Evolutionary conservation across 768 basidiomycete species (phyloP).

Genomic region (Panaeolus cyanescens): DNA sequence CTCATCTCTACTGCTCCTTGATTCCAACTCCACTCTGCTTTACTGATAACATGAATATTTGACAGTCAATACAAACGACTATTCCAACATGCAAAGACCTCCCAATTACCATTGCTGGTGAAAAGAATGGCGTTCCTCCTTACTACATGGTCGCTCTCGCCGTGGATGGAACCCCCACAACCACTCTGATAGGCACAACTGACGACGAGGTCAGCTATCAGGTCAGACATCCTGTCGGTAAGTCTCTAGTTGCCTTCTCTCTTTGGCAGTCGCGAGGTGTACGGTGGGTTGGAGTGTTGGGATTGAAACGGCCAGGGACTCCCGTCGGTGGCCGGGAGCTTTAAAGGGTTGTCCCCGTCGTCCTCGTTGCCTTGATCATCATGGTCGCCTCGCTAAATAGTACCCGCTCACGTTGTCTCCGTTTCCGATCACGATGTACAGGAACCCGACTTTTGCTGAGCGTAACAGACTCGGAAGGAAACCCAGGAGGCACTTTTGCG

Average conservation of each 20-base stretch:
- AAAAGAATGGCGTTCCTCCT: constrained; percentile 28
- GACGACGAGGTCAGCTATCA: constrained; percentile 36
- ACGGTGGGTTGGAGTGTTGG: background rate
- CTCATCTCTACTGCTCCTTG: background rate
- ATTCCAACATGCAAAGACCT: constrained; percentile 25
- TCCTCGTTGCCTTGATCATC: background rate
- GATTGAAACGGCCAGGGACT: background rate
- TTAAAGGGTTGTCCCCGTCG: background rate
- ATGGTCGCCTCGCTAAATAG: background rate
- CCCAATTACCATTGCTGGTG: constrained; percentile 20
- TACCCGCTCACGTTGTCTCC: background rate
- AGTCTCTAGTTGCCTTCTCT: constrained; percentile 7
- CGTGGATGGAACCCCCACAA: constrained; percentile 33
- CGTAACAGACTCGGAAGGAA: constrained; percentile 43
- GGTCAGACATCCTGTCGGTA: constrained; percentile 40
- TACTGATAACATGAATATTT: background rate
- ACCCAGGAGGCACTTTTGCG: constrained; percentile 38
- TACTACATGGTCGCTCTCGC: constrained; percentile 46
- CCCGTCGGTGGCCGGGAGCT: background rate
- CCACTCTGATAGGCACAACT: constrained; percentile 34
- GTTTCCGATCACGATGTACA: constrained; percentile 18
- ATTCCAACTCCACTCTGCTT: background rate
- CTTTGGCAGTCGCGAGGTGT: background rate
- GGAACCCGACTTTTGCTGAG: constrained; percentile 43
- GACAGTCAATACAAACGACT: constrained; percentile 9